Conservation (phyloP, 2,329 filamentous ascomycete species). For the Chalaropsis ovoidea region DNA sequence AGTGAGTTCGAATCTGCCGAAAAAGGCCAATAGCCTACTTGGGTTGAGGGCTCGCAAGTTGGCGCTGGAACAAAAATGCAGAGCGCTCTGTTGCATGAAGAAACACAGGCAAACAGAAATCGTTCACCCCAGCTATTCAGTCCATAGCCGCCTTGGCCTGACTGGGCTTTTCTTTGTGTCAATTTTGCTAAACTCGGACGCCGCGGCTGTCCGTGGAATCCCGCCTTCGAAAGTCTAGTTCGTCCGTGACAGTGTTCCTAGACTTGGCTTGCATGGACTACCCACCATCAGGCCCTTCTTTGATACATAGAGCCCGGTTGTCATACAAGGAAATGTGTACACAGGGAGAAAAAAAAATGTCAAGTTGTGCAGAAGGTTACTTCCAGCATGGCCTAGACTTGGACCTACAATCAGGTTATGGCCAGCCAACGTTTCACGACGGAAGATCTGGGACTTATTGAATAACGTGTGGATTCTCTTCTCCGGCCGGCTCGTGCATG, state of each 20-base stretch:
- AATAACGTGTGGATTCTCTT: no score
- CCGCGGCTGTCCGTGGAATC: neutral
- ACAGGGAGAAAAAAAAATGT: neutral
- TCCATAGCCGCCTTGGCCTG: neutral
- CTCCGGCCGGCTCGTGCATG: no score
- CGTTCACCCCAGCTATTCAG: neutral
- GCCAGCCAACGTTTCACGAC: neutral
- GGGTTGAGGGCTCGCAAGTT: no score
- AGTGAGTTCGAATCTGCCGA: no score
- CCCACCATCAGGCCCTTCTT: neutral
- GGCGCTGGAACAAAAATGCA: no score
- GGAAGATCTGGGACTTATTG: neutral
- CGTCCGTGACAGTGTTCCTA: neutral
- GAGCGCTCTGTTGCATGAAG: no score
- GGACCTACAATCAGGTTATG: neutral
- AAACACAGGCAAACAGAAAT: no score
- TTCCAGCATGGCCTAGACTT: neutral
- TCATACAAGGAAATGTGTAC: neutral
- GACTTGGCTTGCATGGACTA: neutral
- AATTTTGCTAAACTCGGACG: neutral
- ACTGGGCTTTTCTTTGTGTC: no score
- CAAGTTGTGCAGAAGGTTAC: neutral
- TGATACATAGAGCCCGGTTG: neutral
- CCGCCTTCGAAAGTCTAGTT: neutral
- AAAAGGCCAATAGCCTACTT: no score